phyloP scores from a whole-genome alignment of 495 filamentous ascomycete species.

The Poronia punctata region DNA sequence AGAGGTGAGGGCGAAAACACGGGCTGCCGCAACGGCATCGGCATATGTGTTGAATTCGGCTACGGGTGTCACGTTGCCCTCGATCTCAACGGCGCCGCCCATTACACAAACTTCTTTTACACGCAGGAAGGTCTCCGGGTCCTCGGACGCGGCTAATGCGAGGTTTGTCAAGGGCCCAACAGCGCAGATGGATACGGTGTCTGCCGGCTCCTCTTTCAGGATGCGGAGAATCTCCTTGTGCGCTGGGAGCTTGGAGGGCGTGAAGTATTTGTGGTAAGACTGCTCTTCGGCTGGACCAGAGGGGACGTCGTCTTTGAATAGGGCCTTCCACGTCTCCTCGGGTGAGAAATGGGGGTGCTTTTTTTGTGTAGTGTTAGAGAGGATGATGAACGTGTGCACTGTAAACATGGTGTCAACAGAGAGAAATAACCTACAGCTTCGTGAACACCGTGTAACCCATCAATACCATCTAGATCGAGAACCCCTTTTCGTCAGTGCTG shows the following conservation, averaged over 20 bases:
- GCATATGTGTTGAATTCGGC: slow-evolving; percentile 84
- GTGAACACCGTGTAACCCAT: slow-evolving; percentile 90
- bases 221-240: slow-evolving; percentile 81
- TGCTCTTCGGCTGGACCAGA: slow-evolving; percentile 31
- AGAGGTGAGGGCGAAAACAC: slow-evolving; percentile 85
- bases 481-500: neutral
- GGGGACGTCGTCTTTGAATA: slow-evolving; percentile 56
- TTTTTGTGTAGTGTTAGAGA: slow-evolving; percentile 6
- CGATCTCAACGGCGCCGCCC: slow-evolving; percentile 75
- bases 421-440: slow-evolving; percentile 50
- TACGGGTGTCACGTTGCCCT: slow-evolving; percentile 74
- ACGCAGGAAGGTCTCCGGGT: slow-evolving; percentile 77
- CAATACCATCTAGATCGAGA: slow-evolving; percentile 61
- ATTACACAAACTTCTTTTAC: slow-evolving; percentile 93
- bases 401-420: too few relatives aligned
- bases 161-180: slow-evolving; percentile 89
- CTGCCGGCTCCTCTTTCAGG: slow-evolving; percentile 66
- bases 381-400: neutral
- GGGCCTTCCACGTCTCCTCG: slow-evolving; percentile 71
- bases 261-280: slow-evolving; percentile 53
- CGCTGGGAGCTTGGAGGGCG: slow-evolving; percentile 60
- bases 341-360: slow-evolving; percentile 86
- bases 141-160: slow-evolving; percentile 76
- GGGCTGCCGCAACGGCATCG: slow-evolving; percentile 75
- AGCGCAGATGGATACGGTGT: slow-evolving; percentile 83